Evolutionary conservation across 352 stramenopile species (phyloP), one percentile per base, ranked within the genome.

Genomic region (Phytophthora capsici): DNA sequence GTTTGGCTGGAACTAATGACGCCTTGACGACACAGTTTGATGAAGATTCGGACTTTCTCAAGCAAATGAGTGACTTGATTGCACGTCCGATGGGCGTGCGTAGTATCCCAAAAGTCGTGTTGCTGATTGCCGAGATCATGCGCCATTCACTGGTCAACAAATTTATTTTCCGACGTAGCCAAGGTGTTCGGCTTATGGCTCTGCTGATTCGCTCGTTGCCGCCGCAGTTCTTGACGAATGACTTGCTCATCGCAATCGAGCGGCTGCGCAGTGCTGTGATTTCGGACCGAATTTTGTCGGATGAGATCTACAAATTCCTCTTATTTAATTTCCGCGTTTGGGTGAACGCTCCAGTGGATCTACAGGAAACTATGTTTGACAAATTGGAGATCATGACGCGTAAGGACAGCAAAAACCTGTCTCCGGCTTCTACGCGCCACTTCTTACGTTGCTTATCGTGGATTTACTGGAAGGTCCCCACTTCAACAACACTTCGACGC

Each of bases 271-370:
- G 76, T 53, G 86, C 85, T 14, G 85, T 94, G 23, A 84, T 91
- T 25, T 92, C 87, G 12, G 87, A 95, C 58, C 84, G 84, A 17
- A 91, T 79, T 56, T 54, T 95, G 23, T 72, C 82, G 1, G 86
- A 94, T 44, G 87, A 95, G 48, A 91, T 94, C 34, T 88, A 88
- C 66, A 93, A 91, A 57, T 88, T 90, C 44, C 50, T 95, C 54
- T 66, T 95, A 9, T 95, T 92, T 71, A 94, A 95, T 57, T 94
- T 95, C 46, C 84, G 85, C 5, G 73, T 95, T 26, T 95, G 87
- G 87, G 79, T 94, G 20, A 93, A 92, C 19, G 87, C 85, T 1
- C 69, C 87, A 0, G 77, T 89, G 8, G 80, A 86, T 34, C 55
- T 94, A 13, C 87, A 95, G 62, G 60, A 78, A 36, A 88, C 53